A percentile compares a stretch with the other conserved stretches of the same genome.
Evolutionary conservation across 2,329 filamentous ascomycete genomes (phyloP).

Genomic region (Ophiostoma sp.): DNA sequence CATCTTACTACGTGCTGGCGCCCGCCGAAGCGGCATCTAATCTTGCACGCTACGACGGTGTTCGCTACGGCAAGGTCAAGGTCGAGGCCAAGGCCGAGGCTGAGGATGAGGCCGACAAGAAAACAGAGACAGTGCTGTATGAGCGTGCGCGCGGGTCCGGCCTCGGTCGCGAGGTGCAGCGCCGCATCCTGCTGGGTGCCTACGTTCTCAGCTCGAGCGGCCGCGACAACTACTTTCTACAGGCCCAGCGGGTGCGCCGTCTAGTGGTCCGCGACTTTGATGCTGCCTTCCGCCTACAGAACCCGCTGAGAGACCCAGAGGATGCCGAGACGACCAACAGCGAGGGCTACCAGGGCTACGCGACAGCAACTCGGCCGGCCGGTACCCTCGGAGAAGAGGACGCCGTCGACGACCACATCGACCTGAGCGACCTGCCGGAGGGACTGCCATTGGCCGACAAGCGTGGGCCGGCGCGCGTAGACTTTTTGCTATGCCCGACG

Average conservation of each 20-base stretch:
- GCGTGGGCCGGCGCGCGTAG: constrained; percentile 60
- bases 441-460: constrained; percentile 49
- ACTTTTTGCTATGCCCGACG: constrained; percentile 83
- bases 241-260: constrained; percentile 81
- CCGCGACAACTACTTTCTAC: constrained; percentile 94
- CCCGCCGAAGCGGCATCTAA: constrained; percentile 95
- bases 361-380: background rate
- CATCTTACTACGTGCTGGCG: constrained; percentile 92
- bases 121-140: constrained; percentile 61
- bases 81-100: constrained; percentile 9
- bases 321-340: constrained; percentile 59
- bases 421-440: constrained; percentile 57
- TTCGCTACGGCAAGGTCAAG: constrained; percentile 67
- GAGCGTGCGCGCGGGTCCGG: constrained; percentile 65
- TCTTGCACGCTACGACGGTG: constrained; percentile 90
- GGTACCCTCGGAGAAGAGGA: background rate
- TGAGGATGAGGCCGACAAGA: constrained; percentile 4
- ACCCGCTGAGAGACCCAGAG: constrained; percentile 66
- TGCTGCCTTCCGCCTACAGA: constrained; percentile 62
- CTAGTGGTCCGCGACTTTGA: constrained; percentile 86
- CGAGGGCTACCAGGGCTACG: constrained; percentile 24
- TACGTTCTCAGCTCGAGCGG: constrained; percentile 86
- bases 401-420: constrained; percentile 36
- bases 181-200: constrained; percentile 81
- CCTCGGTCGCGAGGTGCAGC: constrained; percentile 79